Evolutionary conservation across 345 rosid species (phyloP), one percentile per base, ranked within the genome.

Genomic region (Mallotus nudiflorus): DNA sequence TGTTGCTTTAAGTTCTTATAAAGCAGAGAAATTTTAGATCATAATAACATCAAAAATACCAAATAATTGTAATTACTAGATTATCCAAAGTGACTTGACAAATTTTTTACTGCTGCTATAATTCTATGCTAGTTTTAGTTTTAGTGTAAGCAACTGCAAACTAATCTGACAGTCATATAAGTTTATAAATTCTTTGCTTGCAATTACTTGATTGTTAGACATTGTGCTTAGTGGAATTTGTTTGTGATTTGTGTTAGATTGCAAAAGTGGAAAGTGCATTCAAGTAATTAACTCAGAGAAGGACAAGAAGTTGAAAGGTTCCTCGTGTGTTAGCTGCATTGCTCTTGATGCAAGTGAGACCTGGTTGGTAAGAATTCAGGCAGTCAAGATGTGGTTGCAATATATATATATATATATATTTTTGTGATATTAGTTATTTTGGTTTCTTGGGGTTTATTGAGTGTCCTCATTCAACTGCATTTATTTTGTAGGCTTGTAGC

Each of bases 301-400:
- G 63, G 86, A 75, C 53, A 80, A 70, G 62, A 80, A 78, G 79
- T 57, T 62, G 52, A 85, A 82, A 72, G 85, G 77, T 58, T 71
- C 69, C 40, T 74, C 84, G 12, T 83, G 78, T 66, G 77, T 92
- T 68, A 84, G 97, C 69, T 87, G 93, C 76, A 67, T 95, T 85
- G 90, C 96, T 57, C 94, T 95, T 60, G 99, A 95, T 80, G 89
- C 79, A 82, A 95, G 96, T 81, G 98, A 95, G 77, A 90, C 91
- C 85, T 95, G 99, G 99, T 75, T 95, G 99, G 99, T 95, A 88
- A 85, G 97, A 62, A 67, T 72, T 77, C 33, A 22, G 29, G 63
- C 53, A 12, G 57, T 42, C 28, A 61, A 52, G 22, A 16, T 24
- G 24, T 27, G 45, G 51, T 62, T 42, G 27, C n/a, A 4, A 7